Percentiles rank a stretch among this genome's conserved stretches.
phyloP scores from a whole-genome alignment of 2,329 filamentous ascomycete species.

The Colletotrichum orbiculare region DNA sequence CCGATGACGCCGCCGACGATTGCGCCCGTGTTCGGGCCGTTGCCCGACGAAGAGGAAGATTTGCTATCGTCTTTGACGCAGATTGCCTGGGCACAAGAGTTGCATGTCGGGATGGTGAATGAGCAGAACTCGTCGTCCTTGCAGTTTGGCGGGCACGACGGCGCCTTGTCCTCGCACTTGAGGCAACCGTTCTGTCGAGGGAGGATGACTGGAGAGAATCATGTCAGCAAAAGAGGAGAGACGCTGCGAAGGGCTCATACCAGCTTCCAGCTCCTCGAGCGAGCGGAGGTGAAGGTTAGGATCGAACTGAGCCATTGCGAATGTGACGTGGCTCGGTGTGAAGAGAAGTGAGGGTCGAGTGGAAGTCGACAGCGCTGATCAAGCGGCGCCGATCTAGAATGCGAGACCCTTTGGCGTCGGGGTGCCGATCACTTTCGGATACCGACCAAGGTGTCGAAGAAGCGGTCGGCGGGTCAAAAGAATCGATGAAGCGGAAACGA shows the following conservation, averaged over 20 bases:
- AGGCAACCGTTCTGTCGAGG: constrained; percentile 57
- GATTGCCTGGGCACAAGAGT: constrained; percentile 58
- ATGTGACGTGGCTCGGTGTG: background rate
- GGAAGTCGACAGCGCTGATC: constrained; percentile 23
- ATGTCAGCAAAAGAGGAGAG: constrained; percentile 12
- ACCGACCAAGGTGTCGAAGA: constrained; percentile 14
- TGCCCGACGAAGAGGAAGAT: constrained; percentile 36
- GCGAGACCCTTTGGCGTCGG: constrained; percentile 22
- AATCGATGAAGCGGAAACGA: constrained; percentile 10
- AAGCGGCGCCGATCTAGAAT: constrained; percentile 25
- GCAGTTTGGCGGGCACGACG: constrained; percentile 58
- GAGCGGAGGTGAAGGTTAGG: constrained; percentile 36
- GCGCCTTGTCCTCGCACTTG: constrained; percentile 54
- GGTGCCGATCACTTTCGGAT: constrained; percentile 28
- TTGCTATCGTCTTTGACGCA: constrained; percentile 51
- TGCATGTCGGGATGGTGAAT: constrained; percentile 59
- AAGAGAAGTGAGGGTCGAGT: constrained; percentile 1
- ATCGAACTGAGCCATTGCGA: constrained; percentile 33
- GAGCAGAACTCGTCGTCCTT: constrained; percentile 54
- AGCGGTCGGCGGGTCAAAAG: constrained; percentile 4
- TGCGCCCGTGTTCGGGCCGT: constrained; percentile 76
- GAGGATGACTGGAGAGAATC: constrained; percentile 42
- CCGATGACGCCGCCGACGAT: constrained; percentile 94
- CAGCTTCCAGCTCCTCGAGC: constrained; percentile 34
- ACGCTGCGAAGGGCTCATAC: constrained; percentile 15